A percentile compares a stretch with the other conserved stretches of the same genome.
Conservation (phyloP, 148 eudicot species). For the Beta vulgaris region DNA sequence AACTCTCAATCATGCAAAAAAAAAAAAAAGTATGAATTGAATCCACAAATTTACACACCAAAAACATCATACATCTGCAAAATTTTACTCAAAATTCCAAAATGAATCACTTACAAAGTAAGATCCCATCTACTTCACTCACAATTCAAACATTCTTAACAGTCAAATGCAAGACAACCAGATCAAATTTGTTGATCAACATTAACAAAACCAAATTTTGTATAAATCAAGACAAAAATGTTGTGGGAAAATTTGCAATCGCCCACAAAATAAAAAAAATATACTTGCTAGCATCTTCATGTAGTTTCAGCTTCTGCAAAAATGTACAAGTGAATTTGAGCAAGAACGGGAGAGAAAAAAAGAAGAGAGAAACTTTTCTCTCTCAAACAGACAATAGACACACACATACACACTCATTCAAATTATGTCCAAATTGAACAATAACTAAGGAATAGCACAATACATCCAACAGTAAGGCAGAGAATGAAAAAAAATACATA, state of each 20-base stretch:
- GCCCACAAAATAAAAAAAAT: conserved; percentile 38
- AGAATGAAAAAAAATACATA: no score
- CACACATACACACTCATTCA: conserved; percentile 22
- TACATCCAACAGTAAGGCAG: no score
- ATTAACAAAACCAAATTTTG: conserved; percentile 16
- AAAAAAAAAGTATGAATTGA: conserved; percentile 3
- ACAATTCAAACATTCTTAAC: conserved; percentile 10
- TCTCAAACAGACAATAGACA: conserved; percentile 30
- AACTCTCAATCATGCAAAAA: background rate
- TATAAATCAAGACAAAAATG: background rate
- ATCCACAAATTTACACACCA: conserved; percentile 5
- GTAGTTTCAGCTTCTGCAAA: conserved; percentile 32
- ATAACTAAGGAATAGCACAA: no score
- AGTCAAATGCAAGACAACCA: conserved; percentile 27
- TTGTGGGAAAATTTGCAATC: conserved; percentile 18
- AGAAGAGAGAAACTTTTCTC: conserved; percentile 21
- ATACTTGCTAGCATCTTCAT: conserved; percentile 58
- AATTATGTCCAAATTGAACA: no score
- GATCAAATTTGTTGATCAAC: conserved; percentile 34
- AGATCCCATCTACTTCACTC: conserved; percentile 19
- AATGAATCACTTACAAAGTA: conserved; percentile 17
- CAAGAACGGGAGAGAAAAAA: conserved; percentile 15
- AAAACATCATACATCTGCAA: conserved; percentile 6
- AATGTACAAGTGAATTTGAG: conserved; percentile 18
- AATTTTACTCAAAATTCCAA: conserved; percentile 4